phyloP scores from a whole-genome alignment of 495 filamentous ascomycete species.

The Letharia lupina region DNA sequence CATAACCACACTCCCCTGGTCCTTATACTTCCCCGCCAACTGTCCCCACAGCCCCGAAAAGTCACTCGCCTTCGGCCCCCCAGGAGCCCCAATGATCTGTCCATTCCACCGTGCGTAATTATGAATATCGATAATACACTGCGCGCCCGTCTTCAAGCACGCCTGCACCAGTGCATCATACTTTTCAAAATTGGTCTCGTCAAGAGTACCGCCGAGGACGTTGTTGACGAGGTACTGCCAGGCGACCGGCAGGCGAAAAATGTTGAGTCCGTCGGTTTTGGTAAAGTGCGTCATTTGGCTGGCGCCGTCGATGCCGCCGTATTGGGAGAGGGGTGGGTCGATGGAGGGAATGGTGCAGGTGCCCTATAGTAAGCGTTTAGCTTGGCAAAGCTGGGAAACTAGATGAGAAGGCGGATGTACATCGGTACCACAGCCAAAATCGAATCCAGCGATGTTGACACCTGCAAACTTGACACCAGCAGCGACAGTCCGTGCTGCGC shows the following conservation, averaged over 20 bases:
- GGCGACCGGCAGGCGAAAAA: conserved; percentile 48
- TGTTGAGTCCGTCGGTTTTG: conserved; percentile 43
- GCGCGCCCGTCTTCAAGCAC: conserved; percentile 46
- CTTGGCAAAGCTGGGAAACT: not conserved
- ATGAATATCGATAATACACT: conserved; percentile 53
- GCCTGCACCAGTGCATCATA: conserved; percentile 52
- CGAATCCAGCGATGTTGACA: conserved; percentile 38
- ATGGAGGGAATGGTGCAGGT: conserved; percentile 7
- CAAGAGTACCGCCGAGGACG: conserved; percentile 40
- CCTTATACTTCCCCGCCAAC: conserved; percentile 47
- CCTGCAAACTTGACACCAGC: conserved; percentile 30
- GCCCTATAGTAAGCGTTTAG: conserved; percentile 6
- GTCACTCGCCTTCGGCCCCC: conserved; percentile 41
- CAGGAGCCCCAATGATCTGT: conserved; percentile 41
- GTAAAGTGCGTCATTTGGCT: conserved; percentile 51
- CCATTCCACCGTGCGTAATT: conserved; percentile 56
- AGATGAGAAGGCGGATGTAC: conserved; percentile 8
- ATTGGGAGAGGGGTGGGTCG: conserved; percentile 14
- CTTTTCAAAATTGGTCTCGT: conserved; percentile 39
- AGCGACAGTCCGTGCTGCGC: conserved; percentile 17
- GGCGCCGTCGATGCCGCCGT: conserved; percentile 23
- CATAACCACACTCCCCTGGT: conserved; percentile 43
- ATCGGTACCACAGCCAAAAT: conserved; percentile 24
- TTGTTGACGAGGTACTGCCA: conserved; percentile 50
- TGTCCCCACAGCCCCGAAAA: conserved; percentile 49